These are phyloP conservation scores for Trametes pubescens DNA, from an alignment of 1,284 basidiomycete genomes.

Conservation along the genomic window DNA sequence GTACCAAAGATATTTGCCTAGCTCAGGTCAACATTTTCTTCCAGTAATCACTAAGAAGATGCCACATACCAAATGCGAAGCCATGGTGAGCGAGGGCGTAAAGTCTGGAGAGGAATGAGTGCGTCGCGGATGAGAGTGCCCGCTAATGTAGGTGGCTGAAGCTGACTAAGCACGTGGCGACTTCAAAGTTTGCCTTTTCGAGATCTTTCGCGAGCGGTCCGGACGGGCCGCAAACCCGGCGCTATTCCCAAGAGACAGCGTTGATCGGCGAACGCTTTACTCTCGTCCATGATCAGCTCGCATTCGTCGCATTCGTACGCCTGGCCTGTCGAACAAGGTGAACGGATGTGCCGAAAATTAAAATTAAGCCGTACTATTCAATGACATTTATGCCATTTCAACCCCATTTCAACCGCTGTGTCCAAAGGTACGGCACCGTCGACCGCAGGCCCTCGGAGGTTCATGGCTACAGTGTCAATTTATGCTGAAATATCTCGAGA, in stretches of 20 bases:
- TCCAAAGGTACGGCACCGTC: too few species aligned
- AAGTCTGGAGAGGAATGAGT: constrained; percentile 9
- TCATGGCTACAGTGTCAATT: too few species aligned
- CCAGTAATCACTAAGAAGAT: background rate
- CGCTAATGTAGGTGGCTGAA: constrained; percentile 33
- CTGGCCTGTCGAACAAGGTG: background rate
- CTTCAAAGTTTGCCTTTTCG: constrained; percentile 19
- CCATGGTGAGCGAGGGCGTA: constrained; percentile 50
- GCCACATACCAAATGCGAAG: constrained; percentile 64
- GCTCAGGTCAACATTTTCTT: background rate
- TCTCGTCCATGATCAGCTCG: background rate
- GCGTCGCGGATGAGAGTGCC: background rate
- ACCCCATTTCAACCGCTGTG: too few species aligned
- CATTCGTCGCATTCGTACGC: background rate
- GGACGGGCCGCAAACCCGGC: background rate
- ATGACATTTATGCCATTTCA: too few species aligned
- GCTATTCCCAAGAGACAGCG: background rate
- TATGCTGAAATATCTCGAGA: too few species aligned
- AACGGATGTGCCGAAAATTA: background rate
- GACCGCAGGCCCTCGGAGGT: too few species aligned
- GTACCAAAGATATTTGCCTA: constrained; percentile 89
- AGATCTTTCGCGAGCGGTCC: constrained; percentile 19
- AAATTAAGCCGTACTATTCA: too few species aligned
- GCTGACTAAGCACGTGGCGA: constrained; percentile 29
- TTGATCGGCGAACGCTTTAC: background rate